Evolutionary conservation across 164 flowering plant species (phyloP).

Genomic region (Vitis amurensis): DNA sequence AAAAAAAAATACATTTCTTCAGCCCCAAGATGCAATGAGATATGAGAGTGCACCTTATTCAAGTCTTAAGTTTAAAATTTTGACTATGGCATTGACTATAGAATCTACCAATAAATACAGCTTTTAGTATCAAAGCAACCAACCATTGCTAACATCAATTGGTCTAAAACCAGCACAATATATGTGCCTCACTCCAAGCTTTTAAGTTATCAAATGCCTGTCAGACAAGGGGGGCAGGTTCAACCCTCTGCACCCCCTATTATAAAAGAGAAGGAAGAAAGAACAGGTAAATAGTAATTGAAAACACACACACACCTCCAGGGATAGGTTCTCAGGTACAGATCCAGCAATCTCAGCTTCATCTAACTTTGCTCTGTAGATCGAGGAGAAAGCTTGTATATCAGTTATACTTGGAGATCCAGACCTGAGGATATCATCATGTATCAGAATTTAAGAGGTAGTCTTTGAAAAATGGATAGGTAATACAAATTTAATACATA

Average conservation of each 20-base stretch:
- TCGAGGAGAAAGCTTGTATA: constrained; percentile 68
- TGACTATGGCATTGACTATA: too few species aligned
- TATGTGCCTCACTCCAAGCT: not conserved
- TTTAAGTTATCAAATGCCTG: not conserved
- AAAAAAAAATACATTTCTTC: not conserved
- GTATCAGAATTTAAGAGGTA: not conserved
- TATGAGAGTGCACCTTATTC: not conserved
- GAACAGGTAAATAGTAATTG: too few species aligned
- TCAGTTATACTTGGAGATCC: constrained; percentile 88
- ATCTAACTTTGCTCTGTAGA: constrained; percentile 59
- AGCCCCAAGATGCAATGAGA: constrained; percentile 5
- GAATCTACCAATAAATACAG: too few species aligned
- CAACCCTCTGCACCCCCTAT: not conserved
- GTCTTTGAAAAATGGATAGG: not conserved
- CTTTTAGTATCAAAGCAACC: not conserved
- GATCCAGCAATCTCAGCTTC: constrained; percentile 69
- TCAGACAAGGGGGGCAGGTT: not conserved
- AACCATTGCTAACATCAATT: not conserved
- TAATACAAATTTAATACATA: too few species aligned
- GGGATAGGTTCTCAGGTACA: constrained; percentile 56
- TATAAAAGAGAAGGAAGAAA: not conserved
- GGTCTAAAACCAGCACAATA: not conserved
- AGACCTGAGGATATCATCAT: constrained; percentile 46
- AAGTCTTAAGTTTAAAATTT: not conserved
- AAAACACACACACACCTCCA: constrained; percentile 54